Conservation (phyloP, 2,329 filamentous ascomycete species). For the Cryphonectria nitschkei region DNA sequence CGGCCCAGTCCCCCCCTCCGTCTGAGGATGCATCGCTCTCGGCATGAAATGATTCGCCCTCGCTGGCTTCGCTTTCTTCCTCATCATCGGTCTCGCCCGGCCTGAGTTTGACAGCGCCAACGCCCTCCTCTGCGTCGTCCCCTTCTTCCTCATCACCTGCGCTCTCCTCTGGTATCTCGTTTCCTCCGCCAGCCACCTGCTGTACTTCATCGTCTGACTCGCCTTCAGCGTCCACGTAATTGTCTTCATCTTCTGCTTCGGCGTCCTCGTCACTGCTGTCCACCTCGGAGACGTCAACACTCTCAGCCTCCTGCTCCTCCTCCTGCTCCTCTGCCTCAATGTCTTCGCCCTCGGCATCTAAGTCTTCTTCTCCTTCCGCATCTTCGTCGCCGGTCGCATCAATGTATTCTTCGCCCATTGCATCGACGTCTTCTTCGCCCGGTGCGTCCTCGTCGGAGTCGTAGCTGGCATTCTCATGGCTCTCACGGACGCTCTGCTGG, state of each 20-base stretch:
- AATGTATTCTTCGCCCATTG: conserved; percentile 39
- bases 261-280: conserved; percentile 31
- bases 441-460: conserved; percentile 42
- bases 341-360: conserved; percentile 43
- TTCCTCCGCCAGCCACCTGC: conserved; percentile 25
- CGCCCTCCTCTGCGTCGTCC: conserved; percentile 56
- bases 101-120: conserved; percentile 60
- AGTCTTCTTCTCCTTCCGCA: conserved; percentile 43
- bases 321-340: conserved; percentile 41
- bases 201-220: conserved; percentile 35
- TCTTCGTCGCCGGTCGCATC: conserved; percentile 41
- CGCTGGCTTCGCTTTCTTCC: conserved; percentile 41
- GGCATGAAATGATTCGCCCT: conserved; percentile 41
- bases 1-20: conserved; percentile 58
- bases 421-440: conserved; percentile 35
- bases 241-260: conserved; percentile 29
- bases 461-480: conserved; percentile 48
- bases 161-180: conserved; percentile 29
- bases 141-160: conserved; percentile 36
- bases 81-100: conserved; percentile 55
- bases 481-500: conserved; percentile 58
- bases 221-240: conserved; percentile 38
- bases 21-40: conserved; percentile 43
- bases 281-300: conserved; percentile 28
- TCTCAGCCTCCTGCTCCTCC: conserved; percentile 37